These are phyloP conservation scores for Hortaea sp. DNA, from an alignment of 2,329 filamentous ascomycete species.

Conservation along the genomic window DNA sequence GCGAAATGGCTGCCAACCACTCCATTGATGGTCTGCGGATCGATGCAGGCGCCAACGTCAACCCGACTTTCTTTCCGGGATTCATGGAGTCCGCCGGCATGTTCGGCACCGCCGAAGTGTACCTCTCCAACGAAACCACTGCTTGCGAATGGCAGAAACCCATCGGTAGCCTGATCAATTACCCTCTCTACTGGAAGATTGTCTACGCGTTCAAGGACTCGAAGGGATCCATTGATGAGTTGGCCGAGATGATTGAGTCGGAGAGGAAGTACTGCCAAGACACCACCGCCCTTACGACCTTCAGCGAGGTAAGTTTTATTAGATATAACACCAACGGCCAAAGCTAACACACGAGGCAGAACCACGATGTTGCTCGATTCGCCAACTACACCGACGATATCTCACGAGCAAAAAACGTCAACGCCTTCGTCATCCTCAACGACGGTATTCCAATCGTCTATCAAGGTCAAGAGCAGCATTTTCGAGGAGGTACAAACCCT, in stretches of 20 bases:
- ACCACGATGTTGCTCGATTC: constrained; percentile 32
- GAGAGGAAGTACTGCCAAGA: constrained; percentile 28
- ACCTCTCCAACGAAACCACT: constrained; percentile 21
- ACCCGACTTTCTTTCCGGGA: constrained; percentile 26
- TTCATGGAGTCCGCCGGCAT: constrained; percentile 27
- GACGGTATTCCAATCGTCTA: constrained; percentile 36
- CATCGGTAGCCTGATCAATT: constrained; percentile 29
- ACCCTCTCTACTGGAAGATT: constrained; percentile 29
- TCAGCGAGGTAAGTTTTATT: constrained; percentile 21
- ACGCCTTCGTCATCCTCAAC: constrained; percentile 29
- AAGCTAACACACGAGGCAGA: constrained; percentile 8
- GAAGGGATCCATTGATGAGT: constrained; percentile 25
- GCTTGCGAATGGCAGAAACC: constrained; percentile 26
- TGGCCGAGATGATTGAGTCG: constrained; percentile 24
- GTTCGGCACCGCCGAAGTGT: constrained; percentile 30
- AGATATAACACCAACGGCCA: neutral
- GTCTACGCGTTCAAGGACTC: constrained; percentile 27
- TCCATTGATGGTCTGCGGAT: constrained; percentile 31
- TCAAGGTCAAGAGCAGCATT: constrained; percentile 34
- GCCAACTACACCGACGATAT: constrained; percentile 27
- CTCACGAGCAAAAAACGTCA: constrained; percentile 29
- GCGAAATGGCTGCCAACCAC: constrained; percentile 33
- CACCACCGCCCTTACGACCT: constrained; percentile 27
- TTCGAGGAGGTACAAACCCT: constrained; percentile 21
- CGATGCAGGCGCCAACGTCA: constrained; percentile 30